Evolutionary conservation across 345 rosid species (phyloP), one percentile per base, ranked within the genome.

Genomic region (Dimocarpus longan): DNA sequence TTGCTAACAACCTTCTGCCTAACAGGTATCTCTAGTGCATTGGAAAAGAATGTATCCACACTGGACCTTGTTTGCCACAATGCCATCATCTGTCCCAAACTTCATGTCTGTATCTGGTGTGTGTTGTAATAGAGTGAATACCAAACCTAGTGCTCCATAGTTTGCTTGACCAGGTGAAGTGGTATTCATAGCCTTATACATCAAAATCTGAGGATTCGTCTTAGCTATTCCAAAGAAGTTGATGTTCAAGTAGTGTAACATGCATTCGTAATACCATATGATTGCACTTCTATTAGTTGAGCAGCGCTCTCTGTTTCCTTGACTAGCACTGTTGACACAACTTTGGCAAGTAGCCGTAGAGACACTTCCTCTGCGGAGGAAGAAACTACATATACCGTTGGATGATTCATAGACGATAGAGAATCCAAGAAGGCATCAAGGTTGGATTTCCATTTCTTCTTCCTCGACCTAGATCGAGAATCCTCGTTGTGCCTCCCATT

Each of bases 361-460:
- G 13, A 85, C 37, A 64, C 85, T 87, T 1, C 84, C 84, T 2
- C 81, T 57, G 65, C 87, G 83, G 62, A 64, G 78, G 12, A 46
- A 85, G 83, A 0, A 79, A 28, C 48, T 48, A 6, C 28, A 75
- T 28, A 65, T 65, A 28, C 83, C 19, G 81, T 69, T 10, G 73
- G 73, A 40, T 40, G 84, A 81, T 19, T 74, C 39, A 5, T 80
- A 10, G 71, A 65, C 1, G 71, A 75, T 28, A 75, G 10, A 48
- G 62, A 64, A 65, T 64, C 22, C 37, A 75, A 10, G 1, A 64
- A 44, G 52, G 78, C 43, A 9, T 63, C 32, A 16, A 44, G 78
- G 39, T n/a, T 74, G 19, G 78, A 43, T 22, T n/a, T n/a, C n/a
- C n/a, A n/a, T n/a, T n/a, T n/a, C n/a, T n/a, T n/a, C n/a, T n/a